Percentiles rank a stretch among this genome's conserved stretches.
Evolutionary conservation across 169 alveolate species (phyloP).

Genomic region (Eimeria acervulina): DNA sequence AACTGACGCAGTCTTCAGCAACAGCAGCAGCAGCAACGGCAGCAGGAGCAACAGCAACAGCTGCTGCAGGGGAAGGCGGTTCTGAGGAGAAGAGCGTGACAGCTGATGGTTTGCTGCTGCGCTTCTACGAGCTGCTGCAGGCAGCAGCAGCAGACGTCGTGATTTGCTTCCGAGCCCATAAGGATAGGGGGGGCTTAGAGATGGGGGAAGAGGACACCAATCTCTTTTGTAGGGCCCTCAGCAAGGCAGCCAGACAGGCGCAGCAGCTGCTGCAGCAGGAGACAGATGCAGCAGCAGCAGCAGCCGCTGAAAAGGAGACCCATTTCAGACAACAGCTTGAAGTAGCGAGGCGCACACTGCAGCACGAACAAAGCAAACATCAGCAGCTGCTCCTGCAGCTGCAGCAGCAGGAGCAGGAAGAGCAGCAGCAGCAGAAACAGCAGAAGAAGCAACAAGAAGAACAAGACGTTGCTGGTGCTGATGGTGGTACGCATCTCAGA

Average conservation of each 20-base stretch:
- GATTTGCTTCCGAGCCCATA: conserved; percentile 40
- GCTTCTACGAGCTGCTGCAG: conserved; percentile 41
- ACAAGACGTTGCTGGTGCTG: not conserved
- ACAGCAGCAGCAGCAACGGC: conserved; percentile 17
- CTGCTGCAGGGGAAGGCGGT: not conserved
- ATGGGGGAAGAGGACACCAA: conserved; percentile 41
- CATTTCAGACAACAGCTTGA: not conserved
- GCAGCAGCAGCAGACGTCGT: conserved; percentile 62
- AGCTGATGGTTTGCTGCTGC: conserved; percentile 33
- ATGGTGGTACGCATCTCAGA: not conserved
- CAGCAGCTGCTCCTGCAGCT: conserved; percentile 58
- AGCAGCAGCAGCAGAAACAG: conserved; percentile 9
- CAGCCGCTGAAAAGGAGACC: not conserved
- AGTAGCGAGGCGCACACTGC: conserved; percentile 5
- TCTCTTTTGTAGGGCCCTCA: conserved; percentile 36
- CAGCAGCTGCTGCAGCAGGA: conserved; percentile 7
- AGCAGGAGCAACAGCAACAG: not conserved
- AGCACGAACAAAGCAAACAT: not conserved
- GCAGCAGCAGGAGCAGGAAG: not conserved
- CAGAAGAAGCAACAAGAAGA: not conserved
- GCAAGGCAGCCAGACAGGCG: conserved; percentile 44
- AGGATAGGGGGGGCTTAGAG: not conserved
- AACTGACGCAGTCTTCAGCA: conserved; percentile 20
- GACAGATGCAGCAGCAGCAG: conserved; percentile 21
- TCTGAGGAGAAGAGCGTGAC: not conserved